Conservation (phyloP, 495 filamentous ascomycete species). For the Staphylotrichum tortipilum region DNA sequence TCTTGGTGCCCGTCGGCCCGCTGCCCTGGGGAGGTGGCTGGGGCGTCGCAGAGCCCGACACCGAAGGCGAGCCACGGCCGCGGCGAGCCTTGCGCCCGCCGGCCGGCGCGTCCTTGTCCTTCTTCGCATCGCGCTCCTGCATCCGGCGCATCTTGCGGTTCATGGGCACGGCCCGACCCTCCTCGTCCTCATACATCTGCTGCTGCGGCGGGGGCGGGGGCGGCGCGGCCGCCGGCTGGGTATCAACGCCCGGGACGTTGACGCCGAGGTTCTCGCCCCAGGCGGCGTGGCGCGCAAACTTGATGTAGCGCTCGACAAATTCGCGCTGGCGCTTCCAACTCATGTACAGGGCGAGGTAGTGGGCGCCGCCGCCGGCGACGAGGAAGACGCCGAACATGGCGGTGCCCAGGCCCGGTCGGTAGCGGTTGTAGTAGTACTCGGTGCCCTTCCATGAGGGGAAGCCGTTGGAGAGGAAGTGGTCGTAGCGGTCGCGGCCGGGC, state of each 20-base stretch:
- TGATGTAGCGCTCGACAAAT: conserved; percentile 85
- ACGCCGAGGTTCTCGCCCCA: conserved; percentile 57
- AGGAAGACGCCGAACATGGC: conserved; percentile 80
- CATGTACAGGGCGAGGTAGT: conserved; percentile 77
- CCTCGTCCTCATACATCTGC: conserved; percentile 39
- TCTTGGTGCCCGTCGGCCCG: conserved; percentile 58
- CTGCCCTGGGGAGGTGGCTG: conserved; percentile 27
- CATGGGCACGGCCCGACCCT: conserved; percentile 43
- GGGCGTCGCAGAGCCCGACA: conserved; percentile 24
- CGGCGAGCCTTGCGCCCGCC: conserved; percentile 24
- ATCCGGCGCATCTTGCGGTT: conserved; percentile 82
- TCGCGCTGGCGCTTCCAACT: conserved; percentile 81
- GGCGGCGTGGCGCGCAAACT: conserved; percentile 74
- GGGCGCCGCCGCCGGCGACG: conserved; percentile 70
- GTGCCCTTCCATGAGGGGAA: conserved; percentile 96
- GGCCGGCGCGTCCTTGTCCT: conserved; percentile 41
- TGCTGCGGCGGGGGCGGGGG: conserved; percentile 21
- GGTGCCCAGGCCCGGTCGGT: conserved; percentile 78
- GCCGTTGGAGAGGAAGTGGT: conserved; percentile 87
- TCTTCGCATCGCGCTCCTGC: conserved; percentile 73
- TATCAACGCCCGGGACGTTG: conserved; percentile 51
- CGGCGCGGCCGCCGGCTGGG: conserved; percentile 30
- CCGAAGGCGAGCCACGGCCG: conserved; percentile 13
- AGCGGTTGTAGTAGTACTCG: conserved; percentile 93
- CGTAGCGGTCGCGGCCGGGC: conserved; percentile 72